Evolutionary conservation across 768 basidiomycete genomes (phyloP), one percentile per base, ranked within the genome.

Genomic region (Serendipita sp.): DNA sequence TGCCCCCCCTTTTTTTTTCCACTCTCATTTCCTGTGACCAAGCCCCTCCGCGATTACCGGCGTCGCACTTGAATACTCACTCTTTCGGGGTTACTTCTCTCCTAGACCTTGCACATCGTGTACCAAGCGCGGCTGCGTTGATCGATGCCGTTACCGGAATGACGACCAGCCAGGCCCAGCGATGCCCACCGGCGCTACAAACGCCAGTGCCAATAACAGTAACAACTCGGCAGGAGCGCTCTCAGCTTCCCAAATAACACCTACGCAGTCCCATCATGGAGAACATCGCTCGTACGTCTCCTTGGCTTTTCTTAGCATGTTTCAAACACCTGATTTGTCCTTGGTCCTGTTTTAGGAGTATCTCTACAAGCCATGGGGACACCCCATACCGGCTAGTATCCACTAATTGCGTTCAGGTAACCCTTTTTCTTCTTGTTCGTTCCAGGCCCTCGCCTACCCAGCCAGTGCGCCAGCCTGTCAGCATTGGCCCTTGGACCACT

Each of bases 71-170:
- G 48, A 18, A 8, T 51, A 18, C 48, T 51, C 41, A 41, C 41
- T 41, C 7, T 41, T 41, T 41, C 13, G 5, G 41, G 41, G 41
- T 32, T 52, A 5, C 7, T 32, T 52, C 48, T 34, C 18, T 28
- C 35, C 30, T 60, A 60, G 56, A 10, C 56, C 56, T n/a, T 60
- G 56, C 34, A 60, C 56, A 23, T 60, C 56, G 16, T 60, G 56
- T 35, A 60, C 35, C 16, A 60, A 60, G 35, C 56, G 56, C 30
- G 56, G 28, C 34, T 60, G 56, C 56, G 34, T 36, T 10, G 56
- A 60, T 35, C 56, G 56, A 34, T 60, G 56, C 32, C 56, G 56
- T 28, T 60, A 60, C 56, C 56, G 56, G 35, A 60, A 60, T 35
- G 56, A 60, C 56, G 56, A 60, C 56, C 56, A 60, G 34, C 56